Percentiles rank a stretch among this genome's conserved stretches.
phyloP scores from a whole-genome alignment of 139 green algal genomes.

The Spirogloea muscicola region DNA sequence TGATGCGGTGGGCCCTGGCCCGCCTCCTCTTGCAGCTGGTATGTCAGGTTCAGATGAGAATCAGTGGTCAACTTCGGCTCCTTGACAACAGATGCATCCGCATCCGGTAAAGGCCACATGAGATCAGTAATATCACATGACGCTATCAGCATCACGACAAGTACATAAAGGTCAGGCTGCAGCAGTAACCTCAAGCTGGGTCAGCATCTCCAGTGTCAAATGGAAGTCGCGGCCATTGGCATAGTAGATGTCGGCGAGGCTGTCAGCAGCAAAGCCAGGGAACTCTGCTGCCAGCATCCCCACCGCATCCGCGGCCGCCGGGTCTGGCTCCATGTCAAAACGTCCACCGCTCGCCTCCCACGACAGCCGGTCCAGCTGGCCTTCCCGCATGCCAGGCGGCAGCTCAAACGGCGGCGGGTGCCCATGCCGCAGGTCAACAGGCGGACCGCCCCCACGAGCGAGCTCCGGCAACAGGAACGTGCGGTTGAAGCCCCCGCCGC shows the following conservation, averaged over 20 bases:
- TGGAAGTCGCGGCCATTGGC: constrained; percentile 27
- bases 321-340: constrained; percentile 5
- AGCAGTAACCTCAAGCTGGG: constrained; percentile 33
- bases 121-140: not conserved
- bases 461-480: too few species aligned
- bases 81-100: not conserved
- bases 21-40: constrained; percentile 23
- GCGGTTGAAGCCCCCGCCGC: too few species aligned
- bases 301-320: constrained; percentile 1
- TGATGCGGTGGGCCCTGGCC: not conserved
- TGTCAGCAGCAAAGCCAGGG: constrained; percentile 31
- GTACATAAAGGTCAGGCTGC: not conserved
- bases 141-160: not conserved
- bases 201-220: constrained; percentile 42
- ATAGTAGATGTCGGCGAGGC: constrained; percentile 40
- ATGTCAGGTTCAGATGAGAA: constrained; percentile 6
- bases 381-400: not conserved
- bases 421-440: constrained; percentile 1
- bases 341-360: not conserved
- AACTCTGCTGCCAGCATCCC: constrained; percentile 35
- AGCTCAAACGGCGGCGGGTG: constrained; percentile 28
- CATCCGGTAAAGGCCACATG: not conserved
- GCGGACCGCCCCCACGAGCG: too few species aligned
- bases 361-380: not conserved
- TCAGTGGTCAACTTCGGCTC: not conserved